Percentiles rank a stretch among this genome's conserved stretches.
Conservation (phyloP, 768 basidiomycete genomes). For the Hygrophoropsis aurantiaca region DNA sequence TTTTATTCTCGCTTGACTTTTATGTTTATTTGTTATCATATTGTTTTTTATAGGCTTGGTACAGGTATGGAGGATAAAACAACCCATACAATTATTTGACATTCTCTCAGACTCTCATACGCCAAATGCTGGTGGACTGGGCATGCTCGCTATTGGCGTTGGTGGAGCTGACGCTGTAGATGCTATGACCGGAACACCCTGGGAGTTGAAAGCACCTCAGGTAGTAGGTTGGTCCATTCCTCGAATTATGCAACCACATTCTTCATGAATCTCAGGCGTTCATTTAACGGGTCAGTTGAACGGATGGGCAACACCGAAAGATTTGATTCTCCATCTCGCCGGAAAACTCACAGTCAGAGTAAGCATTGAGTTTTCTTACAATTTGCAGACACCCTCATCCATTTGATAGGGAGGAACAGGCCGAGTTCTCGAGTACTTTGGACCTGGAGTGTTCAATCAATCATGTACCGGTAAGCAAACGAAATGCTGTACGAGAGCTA, state of each 20-base stretch:
- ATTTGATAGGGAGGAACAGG: slow-evolving; percentile 87
- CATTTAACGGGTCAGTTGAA: slow-evolving; percentile 83
- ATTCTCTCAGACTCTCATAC: slow-evolving; percentile 82
- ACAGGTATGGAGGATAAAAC: slow-evolving; percentile 51
- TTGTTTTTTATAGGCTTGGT: slow-evolving; percentile 60
- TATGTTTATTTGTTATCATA: slow-evolving; percentile 9
- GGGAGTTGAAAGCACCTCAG: slow-evolving; percentile 93
- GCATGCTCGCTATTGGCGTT: slow-evolving; percentile 97
- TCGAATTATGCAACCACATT: neutral
- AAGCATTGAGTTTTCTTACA: slow-evolving; percentile 32
- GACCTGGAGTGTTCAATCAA: slow-evolving; percentile 83
- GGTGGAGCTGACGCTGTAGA: slow-evolving; percentile 98
- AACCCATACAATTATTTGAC: neutral
- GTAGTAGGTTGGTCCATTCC: slow-evolving; percentile 58
- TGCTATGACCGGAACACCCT: slow-evolving; percentile 96
- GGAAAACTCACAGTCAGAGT: slow-evolving; percentile 93
- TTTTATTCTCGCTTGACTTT: slow-evolving; percentile 5
- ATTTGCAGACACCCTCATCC: slow-evolving; percentile 3
- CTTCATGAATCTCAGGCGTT: slow-evolving; percentile 52
- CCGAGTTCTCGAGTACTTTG: slow-evolving; percentile 94
- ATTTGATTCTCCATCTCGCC: slow-evolving; percentile 91
- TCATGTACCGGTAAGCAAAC: slow-evolving; percentile 92
- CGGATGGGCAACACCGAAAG: slow-evolving; percentile 95
- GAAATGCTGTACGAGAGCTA: no score
- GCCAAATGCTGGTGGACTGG: slow-evolving; percentile 96